These are phyloP conservation scores for Chamaenerion angustifolium DNA, from an alignment of 345 rosid genomes.

Conservation along the genomic window DNA sequence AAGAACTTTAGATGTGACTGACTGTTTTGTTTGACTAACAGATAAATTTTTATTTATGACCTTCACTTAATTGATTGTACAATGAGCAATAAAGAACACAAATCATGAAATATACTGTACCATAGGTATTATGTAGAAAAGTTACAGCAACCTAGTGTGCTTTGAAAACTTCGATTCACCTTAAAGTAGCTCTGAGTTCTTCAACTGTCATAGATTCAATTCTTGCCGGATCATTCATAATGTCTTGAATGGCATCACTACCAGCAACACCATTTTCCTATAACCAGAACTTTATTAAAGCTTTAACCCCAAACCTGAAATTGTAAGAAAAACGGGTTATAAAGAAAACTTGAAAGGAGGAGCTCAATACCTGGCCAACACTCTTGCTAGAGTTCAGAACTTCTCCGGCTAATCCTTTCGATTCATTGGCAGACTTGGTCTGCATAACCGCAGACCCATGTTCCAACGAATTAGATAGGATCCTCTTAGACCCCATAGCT, in stretches of 20 bases:
- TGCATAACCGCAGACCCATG: slow-evolving; percentile 14
- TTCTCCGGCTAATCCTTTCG: slow-evolving; percentile 12
- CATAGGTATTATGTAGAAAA: too few relatives aligned
- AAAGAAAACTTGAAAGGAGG: background rate
- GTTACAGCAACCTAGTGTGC: background rate
- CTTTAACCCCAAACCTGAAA: background rate
- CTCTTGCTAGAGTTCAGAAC: slow-evolving; percentile 11
- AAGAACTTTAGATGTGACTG: background rate
- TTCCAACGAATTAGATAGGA: slow-evolving; percentile 17
- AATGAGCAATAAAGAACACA: too few relatives aligned
- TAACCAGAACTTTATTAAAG: background rate
- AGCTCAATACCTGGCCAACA: slow-evolving; percentile 14
- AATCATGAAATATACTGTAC: too few relatives aligned
- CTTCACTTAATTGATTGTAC: too few relatives aligned
- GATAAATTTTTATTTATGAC: too few relatives aligned
- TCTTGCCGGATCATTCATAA: slow-evolving; percentile 26
- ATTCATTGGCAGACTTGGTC: slow-evolving; percentile 23
- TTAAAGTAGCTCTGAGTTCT: slow-evolving; percentile 46
- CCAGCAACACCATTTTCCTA: slow-evolving; percentile 10
- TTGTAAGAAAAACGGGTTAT: background rate
- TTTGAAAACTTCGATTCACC: slow-evolving; percentile 24
- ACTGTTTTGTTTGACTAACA: too few relatives aligned
- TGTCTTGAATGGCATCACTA: slow-evolving; percentile 15
- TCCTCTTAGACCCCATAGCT: slow-evolving; percentile 25
- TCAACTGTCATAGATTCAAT: slow-evolving; percentile 63